Percentiles rank a stretch among this genome's conserved stretches.
Conservation (phyloP, 2,329 filamentous ascomycete genomes). For the Chrysosporium queenslandicum region DNA sequence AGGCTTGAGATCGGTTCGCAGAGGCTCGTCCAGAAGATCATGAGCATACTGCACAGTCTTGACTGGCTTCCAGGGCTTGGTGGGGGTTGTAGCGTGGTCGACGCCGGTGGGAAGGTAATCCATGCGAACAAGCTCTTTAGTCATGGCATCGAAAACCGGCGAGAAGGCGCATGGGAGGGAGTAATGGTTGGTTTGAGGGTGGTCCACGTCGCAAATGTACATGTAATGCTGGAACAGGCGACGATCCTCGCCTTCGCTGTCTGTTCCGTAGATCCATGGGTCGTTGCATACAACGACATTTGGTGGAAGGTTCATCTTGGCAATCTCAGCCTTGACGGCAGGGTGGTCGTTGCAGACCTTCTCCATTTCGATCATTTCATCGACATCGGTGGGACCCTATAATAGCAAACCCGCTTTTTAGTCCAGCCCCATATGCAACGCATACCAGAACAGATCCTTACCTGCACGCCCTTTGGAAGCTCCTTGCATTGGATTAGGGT, state of each 20-base stretch:
- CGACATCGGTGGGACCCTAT: constrained; percentile 48
- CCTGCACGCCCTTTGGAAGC: constrained; percentile 40
- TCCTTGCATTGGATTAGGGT: constrained; percentile 32
- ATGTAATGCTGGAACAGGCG: constrained; percentile 36
- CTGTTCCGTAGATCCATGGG: constrained; percentile 59
- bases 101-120: constrained; percentile 59
- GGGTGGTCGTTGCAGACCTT: constrained; percentile 47
- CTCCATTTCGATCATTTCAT: constrained; percentile 52
- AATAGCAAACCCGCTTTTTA: constrained; percentile 16
- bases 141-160: constrained; percentile 54
- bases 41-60: constrained; percentile 46
- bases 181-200: constrained; percentile 59
- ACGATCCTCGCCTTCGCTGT: constrained; percentile 31
- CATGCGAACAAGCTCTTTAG: constrained; percentile 57
- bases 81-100: constrained; percentile 48
- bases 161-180: constrained; percentile 58
- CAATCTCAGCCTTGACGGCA: constrained; percentile 48
- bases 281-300: constrained; percentile 49
- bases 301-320: constrained; percentile 49
- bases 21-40: constrained; percentile 53
- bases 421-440: not conserved
- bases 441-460: constrained; percentile 19
- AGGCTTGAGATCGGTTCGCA: constrained; percentile 54
- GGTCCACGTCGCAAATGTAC: constrained; percentile 53
- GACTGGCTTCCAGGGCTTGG: constrained; percentile 48